Evolutionary conservation across 2,329 filamentous ascomycete species (phyloP), one percentile per base, ranked within the genome.

Genomic region (Alternaria hordeiaustralica): DNA sequence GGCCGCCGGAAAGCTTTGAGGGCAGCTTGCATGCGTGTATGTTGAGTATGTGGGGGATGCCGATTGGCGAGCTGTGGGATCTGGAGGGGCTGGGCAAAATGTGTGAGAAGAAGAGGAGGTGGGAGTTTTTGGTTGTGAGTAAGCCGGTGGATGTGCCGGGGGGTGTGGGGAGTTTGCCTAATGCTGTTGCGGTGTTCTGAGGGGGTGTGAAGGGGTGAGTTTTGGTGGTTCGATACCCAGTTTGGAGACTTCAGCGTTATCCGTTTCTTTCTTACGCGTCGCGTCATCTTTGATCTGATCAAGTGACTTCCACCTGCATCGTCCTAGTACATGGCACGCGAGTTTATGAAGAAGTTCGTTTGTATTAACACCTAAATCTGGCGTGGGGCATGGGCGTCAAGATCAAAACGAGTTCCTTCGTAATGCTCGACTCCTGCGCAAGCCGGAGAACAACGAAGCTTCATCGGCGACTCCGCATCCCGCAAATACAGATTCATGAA

Each of bases 71-170:
- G 62, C 63, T 80, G 23, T 80, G 78, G 64, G 73, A 80, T 59
- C 57, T 80, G 9, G 77, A 80, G 44, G 62, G 45, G 15, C 28
- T 80, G 62, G 67, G 64, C 3, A 62, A 63, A n/a, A 68, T 72
- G 49, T 80, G 79, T 49, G 68, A 69, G 20, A 71, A 66, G 60
- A 58, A 63, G 57, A 66, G 67, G 1, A 67, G 76, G 23, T 81
- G 72, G 70, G 65, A 59, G 3, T 90, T 90, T 68, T 82, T 90
- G 76, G 77, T 90, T 4, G 87, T 85, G 0, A 89, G 86, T 65
- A 81, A 81, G 13, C 87, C 88, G 4, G 59, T 44, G 9, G 66
- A 71, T 57, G 68, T 76, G 8, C 73, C 69, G 1, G 75, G 73
- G 4, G 74, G 71, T 23, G 71, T 76, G 15, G 73, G 66, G n/a